phyloP scores from a whole-genome alignment of 106 monocot species.

The Narthecium ossifragum region DNA sequence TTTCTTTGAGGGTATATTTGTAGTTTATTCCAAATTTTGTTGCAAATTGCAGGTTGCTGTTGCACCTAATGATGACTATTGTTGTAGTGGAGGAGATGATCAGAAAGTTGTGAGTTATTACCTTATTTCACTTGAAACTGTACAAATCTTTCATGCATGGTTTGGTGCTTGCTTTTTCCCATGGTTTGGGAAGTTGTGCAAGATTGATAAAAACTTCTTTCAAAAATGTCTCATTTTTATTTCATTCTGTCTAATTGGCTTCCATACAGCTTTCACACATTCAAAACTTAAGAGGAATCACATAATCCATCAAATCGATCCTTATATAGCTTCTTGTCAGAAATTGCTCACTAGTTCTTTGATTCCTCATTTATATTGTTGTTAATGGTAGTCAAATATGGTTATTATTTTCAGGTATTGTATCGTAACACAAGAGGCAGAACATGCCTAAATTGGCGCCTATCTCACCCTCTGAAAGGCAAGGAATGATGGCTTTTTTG shows the following conservation, averaged over 20 bases:
- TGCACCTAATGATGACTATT: conserved; percentile 75
- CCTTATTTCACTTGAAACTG: neutral
- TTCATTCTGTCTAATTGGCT: neutral
- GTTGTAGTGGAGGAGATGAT: conserved; percentile 81
- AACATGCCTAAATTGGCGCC: conserved; percentile 42
- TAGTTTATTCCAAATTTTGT: neutral
- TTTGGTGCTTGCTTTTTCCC: neutral
- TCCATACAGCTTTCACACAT: neutral
- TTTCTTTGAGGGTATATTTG: neutral
- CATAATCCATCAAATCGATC: neutral
- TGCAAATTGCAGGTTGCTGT: conserved; percentile 50
- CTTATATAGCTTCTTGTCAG: neutral
- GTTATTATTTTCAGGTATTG: conserved; percentile 51
- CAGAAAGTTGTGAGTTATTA: conserved; percentile 85
- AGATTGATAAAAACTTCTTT: neutral
- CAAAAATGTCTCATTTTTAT: neutral
- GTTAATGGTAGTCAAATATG: neutral
- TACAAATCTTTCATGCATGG: neutral
- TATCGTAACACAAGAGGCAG: conserved; percentile 51
- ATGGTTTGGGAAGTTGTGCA: neutral
- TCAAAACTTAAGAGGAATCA: neutral
- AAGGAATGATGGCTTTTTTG: conserved; percentile 15
- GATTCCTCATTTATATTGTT: neutral
- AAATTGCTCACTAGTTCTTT: neutral
- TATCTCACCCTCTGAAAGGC: conserved; percentile 49